phyloP scores from a whole-genome alignment of 2,329 filamentous ascomycete genomes.

The Epichloe festucae region DNA sequence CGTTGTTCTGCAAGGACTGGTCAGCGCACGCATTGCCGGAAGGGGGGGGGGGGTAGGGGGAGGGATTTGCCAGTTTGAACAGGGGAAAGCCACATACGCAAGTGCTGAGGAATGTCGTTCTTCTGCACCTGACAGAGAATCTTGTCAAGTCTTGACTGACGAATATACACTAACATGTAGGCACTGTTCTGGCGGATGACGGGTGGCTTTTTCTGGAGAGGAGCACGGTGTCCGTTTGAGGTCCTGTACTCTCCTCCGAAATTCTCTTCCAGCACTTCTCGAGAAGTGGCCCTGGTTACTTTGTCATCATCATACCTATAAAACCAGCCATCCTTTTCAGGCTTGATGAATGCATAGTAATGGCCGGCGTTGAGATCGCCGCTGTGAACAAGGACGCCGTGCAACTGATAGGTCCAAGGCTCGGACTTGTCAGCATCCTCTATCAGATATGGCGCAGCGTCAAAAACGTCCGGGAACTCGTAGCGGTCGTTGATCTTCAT shows the following conservation, averaged over 20 bases:
- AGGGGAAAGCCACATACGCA: slow-evolving; percentile 40
- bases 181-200: slow-evolving; percentile 65
- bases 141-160: slow-evolving; percentile 71
- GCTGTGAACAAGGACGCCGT: slow-evolving; percentile 91
- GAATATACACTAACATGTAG: slow-evolving; percentile 98
- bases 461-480: slow-evolving; percentile 74
- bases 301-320: slow-evolving; percentile 97
- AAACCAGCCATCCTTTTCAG: slow-evolving; percentile 83
- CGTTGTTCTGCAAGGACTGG: slow-evolving; percentile 41
- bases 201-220: slow-evolving; percentile 41
- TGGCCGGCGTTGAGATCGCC: slow-evolving; percentile 95
- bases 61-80: not conserved
- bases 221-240: slow-evolving; percentile 33
- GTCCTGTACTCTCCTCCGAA: slow-evolving; percentile 75
- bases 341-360: slow-evolving; percentile 96
- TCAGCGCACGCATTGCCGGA: slow-evolving; percentile 4
- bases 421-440: slow-evolving; percentile 79
- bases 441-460: slow-evolving; percentile 76
- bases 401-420: slow-evolving; percentile 81
- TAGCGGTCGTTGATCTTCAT: slow-evolving; percentile 97
- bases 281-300: slow-evolving; percentile 83
- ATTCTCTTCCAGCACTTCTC: slow-evolving; percentile 91
- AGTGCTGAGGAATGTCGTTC: slow-evolving; percentile 68
- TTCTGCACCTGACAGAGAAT: slow-evolving; percentile 66
- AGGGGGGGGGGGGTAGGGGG: not conserved